Evolutionary conservation across 2,329 filamentous ascomycete species (phyloP).

Genomic region (Cladophialophora chaetospira): DNA sequence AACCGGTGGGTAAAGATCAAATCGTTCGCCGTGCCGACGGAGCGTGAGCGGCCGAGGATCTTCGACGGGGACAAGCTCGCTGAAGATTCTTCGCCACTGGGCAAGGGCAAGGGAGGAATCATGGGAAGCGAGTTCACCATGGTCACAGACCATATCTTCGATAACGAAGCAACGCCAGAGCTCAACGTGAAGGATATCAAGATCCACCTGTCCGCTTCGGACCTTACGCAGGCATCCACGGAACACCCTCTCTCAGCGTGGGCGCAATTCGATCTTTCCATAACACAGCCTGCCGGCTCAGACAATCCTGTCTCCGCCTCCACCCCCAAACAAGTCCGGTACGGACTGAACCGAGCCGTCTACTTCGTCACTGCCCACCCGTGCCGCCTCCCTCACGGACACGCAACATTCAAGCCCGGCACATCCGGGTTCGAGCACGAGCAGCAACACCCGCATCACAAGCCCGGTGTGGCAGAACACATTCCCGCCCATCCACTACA

Average conservation of each 20-base stretch:
- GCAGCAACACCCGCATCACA: slow-evolving; percentile 22
- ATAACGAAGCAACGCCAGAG: slow-evolving; percentile 13
- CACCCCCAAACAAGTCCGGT: slow-evolving; percentile 33
- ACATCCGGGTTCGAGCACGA: slow-evolving; percentile 13
- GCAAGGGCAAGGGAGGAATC: slow-evolving; percentile 40
- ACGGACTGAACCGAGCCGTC: slow-evolving; percentile 53
- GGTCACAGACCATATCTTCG: slow-evolving; percentile 38
- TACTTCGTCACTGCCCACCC: slow-evolving; percentile 58
- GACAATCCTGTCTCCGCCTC: slow-evolving; percentile 33
- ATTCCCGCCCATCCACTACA: slow-evolving; percentile 32
- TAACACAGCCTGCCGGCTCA: slow-evolving; percentile 31
- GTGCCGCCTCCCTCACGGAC: slow-evolving; percentile 50
- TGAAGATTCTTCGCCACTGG: slow-evolving; percentile 45
- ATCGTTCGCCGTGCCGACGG: slow-evolving; percentile 40
- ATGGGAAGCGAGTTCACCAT: slow-evolving; percentile 43
- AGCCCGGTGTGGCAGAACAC: slow-evolving; percentile 21
- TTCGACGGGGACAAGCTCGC: slow-evolving; percentile 44
- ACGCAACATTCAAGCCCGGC: slow-evolving; percentile 26
- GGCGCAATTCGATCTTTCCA: slow-evolving; percentile 24
- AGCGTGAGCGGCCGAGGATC: slow-evolving; percentile 44
- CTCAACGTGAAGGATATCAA: slow-evolving; percentile 33
- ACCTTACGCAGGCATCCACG: slow-evolving; percentile 17
- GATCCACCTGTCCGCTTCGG: slow-evolving; percentile 32
- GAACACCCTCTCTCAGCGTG: slow-evolving; percentile 28
- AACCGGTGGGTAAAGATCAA: slow-evolving; percentile 56